Evolutionary conservation across 2,329 filamentous ascomycete genomes (phyloP).

Genomic region (Monascus ruber): DNA sequence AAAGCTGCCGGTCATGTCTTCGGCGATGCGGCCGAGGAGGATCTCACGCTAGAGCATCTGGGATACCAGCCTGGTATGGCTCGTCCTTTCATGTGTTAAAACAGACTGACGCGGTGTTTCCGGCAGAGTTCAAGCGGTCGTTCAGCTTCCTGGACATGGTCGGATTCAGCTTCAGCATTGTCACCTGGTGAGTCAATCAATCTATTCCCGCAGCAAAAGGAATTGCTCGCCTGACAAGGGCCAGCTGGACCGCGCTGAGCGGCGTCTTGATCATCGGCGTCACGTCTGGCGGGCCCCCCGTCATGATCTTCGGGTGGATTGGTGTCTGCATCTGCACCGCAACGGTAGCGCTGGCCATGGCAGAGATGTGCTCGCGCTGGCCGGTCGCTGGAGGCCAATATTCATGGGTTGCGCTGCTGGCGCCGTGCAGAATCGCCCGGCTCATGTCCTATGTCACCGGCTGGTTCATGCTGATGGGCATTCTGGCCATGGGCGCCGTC

Average conservation of each 20-base stretch:
- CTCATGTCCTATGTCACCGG: conserved; percentile 36
- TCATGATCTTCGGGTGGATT: conserved; percentile 49
- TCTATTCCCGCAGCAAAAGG: background rate
- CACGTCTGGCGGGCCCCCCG: conserved; percentile 44
- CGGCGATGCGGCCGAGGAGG: conserved; percentile 15
- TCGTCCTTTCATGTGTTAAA: background rate
- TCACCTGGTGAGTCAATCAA: conserved; percentile 35
- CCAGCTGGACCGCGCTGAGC: conserved; percentile 44
- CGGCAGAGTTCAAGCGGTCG: conserved; percentile 43
- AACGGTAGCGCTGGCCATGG: conserved; percentile 47
- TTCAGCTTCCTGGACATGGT: conserved; percentile 48
- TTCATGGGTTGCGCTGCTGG: conserved; percentile 46
- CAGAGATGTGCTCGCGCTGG: conserved; percentile 47
- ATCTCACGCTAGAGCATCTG: conserved; percentile 25
- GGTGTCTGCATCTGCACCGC: conserved; percentile 41
- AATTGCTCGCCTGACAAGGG: background rate
- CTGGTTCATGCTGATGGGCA: conserved; percentile 40
- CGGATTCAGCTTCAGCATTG: conserved; percentile 48
- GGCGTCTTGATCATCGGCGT: conserved; percentile 47
- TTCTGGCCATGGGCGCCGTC: conserved; percentile 43
- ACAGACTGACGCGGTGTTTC: background rate
- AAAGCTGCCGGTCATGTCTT: conserved; percentile 7
- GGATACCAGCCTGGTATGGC: conserved; percentile 30
- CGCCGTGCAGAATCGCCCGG: conserved; percentile 36
- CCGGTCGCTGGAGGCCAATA: conserved; percentile 48